Conservation (phyloP, 106 monocot genomes). For the Acorus gramineus region DNA sequence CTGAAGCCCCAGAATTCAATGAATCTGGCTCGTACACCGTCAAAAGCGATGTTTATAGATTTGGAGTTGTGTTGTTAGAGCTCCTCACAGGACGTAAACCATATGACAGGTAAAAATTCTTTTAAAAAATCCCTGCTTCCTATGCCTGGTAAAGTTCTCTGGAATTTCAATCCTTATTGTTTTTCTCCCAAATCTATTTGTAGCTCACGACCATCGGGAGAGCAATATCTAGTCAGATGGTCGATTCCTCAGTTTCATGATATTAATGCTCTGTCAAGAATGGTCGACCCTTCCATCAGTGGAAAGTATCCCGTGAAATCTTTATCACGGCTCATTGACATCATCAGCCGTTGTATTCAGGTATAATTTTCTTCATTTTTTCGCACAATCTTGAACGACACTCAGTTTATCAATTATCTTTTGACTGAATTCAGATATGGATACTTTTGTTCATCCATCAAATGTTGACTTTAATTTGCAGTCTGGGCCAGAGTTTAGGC, state of each 20-base stretch:
- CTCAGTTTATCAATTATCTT: neutral
- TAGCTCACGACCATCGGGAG: slow-evolving; percentile 68
- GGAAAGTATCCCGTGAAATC: slow-evolving; percentile 70
- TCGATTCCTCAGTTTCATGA: slow-evolving; percentile 85
- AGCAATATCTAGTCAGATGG: slow-evolving; percentile 95
- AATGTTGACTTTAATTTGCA: slow-evolving; percentile 19
- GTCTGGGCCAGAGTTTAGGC: slow-evolving; percentile 89
- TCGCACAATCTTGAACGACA: neutral
- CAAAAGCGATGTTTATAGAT: slow-evolving; percentile 96
- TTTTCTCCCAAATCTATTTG: neutral
- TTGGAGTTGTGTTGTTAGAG: slow-evolving; percentile 98
- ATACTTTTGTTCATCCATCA: neutral
- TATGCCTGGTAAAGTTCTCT: too few species aligned
- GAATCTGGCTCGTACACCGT: slow-evolving; percentile 62
- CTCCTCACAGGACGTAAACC: slow-evolving; percentile 90
- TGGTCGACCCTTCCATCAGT: slow-evolving; percentile 81
- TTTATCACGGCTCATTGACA: slow-evolving; percentile 87
- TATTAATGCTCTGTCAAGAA: slow-evolving; percentile 56
- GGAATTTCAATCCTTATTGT: too few species aligned
- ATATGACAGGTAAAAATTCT: slow-evolving; percentile 52
- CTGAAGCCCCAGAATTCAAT: slow-evolving; percentile 83
- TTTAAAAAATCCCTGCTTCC: too few species aligned
- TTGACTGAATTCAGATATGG: neutral
- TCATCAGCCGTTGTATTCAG: slow-evolving; percentile 96
- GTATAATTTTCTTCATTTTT: slow-evolving; percentile 21